phyloP scores from a whole-genome alignment of 2,329 filamentous ascomycete species.

The Xylariales sp. region DNA sequence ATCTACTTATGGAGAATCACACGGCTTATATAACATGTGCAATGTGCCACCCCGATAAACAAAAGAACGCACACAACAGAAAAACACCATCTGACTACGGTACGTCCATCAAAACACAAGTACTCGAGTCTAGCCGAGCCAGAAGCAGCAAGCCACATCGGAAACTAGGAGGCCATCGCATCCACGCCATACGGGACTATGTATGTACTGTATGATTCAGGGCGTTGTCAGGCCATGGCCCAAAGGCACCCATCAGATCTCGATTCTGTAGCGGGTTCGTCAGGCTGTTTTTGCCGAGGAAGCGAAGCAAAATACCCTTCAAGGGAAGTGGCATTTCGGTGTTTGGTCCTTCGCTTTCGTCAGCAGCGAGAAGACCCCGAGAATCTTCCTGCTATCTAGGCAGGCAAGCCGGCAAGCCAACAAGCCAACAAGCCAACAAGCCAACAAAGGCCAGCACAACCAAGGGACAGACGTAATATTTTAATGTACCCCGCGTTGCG shows the following conservation, averaged over 20 bases:
- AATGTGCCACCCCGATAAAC: not conserved
- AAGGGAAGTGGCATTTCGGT: not conserved
- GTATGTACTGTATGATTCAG: slow-evolving; percentile 10
- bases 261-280: slow-evolving; percentile 10
- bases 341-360: slow-evolving; percentile 6
- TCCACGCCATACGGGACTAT: slow-evolving; percentile 2
- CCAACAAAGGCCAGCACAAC: not conserved
- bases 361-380: not conserved
- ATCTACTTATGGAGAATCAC: slow-evolving; percentile 4
- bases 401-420: not conserved
- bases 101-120: not conserved
- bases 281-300: not conserved
- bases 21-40: slow-evolving; percentile 19
- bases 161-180: slow-evolving; percentile 10
- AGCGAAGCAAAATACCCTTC: not conserved
- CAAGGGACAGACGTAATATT: slow-evolving; percentile 14
- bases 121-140: slow-evolving; percentile 1
- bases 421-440: not conserved
- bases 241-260: slow-evolving; percentile 1
- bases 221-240: not conserved
- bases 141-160: slow-evolving; percentile 25
- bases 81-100: not conserved
- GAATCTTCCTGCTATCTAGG: not conserved
- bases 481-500: slow-evolving; percentile 23
- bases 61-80: not conserved